Evolutionary conservation across 2,329 filamentous ascomycete genomes (phyloP).

Genomic region (Diaporthe caulivora): DNA sequence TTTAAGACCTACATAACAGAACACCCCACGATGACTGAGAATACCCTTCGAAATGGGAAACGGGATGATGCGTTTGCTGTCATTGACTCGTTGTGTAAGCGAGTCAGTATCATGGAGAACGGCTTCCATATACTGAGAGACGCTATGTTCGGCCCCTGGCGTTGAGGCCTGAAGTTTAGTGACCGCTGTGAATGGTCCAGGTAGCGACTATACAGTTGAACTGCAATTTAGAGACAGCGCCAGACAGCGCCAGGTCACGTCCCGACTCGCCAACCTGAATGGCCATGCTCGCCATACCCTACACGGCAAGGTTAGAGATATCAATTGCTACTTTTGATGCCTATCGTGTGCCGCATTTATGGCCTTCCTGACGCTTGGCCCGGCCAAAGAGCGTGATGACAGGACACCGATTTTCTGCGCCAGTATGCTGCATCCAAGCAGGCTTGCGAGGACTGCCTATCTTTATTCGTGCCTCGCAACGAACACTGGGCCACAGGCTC

Average conservation of each 20-base stretch:
- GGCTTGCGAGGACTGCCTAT: no score
- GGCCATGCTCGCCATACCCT: neutral
- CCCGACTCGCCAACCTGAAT: no score
- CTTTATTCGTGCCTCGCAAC: neutral
- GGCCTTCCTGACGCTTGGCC: no score
- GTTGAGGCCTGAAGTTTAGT: neutral
- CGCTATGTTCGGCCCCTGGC: neutral
- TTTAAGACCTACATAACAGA: neutral
- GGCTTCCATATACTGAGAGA: conserved; percentile 8
- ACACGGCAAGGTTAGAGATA: no score
- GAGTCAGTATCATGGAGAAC: conserved; percentile 4
- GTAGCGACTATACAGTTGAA: neutral
- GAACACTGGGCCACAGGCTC: neutral
- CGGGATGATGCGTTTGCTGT: neutral
- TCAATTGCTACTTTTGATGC: no score
- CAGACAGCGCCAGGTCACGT: neutral
- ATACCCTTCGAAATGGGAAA: neutral
- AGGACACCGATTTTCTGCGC: neutral
- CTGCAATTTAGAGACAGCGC: no score
- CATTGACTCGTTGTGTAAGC: neutral
- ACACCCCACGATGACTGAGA: neutral
- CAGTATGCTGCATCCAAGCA: neutral
- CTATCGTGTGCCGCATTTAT: no score
- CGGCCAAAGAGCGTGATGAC: neutral
- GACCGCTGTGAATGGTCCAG: neutral